Conservation (phyloP, 768 basidiomycete genomes). For the Hygrophoropsis aurantiaca region DNA sequence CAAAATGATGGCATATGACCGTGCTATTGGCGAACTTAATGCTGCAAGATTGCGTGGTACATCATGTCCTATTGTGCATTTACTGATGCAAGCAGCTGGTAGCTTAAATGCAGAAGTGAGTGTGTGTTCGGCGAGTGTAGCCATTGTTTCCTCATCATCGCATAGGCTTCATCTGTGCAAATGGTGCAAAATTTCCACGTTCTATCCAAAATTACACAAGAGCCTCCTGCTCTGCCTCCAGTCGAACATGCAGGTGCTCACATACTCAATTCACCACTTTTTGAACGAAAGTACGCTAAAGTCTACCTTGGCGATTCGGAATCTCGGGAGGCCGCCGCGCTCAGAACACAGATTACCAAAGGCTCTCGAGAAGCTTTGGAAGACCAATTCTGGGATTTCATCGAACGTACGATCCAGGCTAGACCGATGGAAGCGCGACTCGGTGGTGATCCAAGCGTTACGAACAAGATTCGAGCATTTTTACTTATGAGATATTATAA, state of each 20-base stretch:
- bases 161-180: constrained; percentile 52
- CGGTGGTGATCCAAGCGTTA: constrained; percentile 87
- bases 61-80: constrained; percentile 75
- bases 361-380: constrained; percentile 84
- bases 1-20: constrained; percentile 96
- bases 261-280: constrained; percentile 74
- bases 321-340: constrained; percentile 60
- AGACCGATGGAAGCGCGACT: constrained; percentile 82
- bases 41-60: constrained; percentile 65
- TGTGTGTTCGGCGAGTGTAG: constrained; percentile 4
- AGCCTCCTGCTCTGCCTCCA: constrained; percentile 74
- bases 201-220: constrained; percentile 72
- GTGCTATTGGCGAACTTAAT: constrained; percentile 77
- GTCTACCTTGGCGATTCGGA: constrained; percentile 69
- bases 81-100: constrained; percentile 65
- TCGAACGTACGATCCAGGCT: constrained; percentile 81
- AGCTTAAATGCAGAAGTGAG: constrained; percentile 60
- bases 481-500: constrained; percentile 77
- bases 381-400: constrained; percentile 82
- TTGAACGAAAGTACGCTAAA: constrained; percentile 81
- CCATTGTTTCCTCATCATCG: constrained; percentile 3
- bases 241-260: constrained; percentile 80
- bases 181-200: constrained; percentile 72
- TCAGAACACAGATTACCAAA: constrained; percentile 72
- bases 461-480: constrained; percentile 90